Percentiles rank a stretch among this genome's conserved stretches.
Conservation (phyloP, 2,329 filamentous ascomycete genomes). For the Apiospora malaysiana region DNA sequence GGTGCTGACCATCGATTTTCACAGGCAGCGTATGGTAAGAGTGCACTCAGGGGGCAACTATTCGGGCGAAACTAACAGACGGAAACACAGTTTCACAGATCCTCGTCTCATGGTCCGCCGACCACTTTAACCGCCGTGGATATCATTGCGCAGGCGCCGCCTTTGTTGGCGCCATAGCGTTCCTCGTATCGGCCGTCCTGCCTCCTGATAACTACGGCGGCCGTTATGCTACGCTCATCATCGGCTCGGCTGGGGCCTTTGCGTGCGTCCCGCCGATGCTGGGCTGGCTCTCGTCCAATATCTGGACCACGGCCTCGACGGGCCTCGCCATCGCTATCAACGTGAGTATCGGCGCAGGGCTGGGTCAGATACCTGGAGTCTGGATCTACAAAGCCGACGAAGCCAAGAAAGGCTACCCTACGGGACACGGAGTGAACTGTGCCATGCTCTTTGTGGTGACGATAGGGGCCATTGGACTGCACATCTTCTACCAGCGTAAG, state of each 20-base stretch:
- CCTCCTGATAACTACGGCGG: slow-evolving; percentile 61
- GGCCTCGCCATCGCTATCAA: slow-evolving; percentile 74
- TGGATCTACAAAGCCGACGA: slow-evolving; percentile 74
- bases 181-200: slow-evolving; percentile 67
- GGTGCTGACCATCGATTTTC: neutral
- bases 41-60: neutral
- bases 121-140: slow-evolving; percentile 60
- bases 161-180: slow-evolving; percentile 50
- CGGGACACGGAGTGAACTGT: slow-evolving; percentile 72
- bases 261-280: slow-evolving; percentile 71
- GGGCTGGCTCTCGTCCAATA: slow-evolving; percentile 70
- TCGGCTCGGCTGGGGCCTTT: slow-evolving; percentile 69
- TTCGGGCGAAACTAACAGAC: neutral
- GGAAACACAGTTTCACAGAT: slow-evolving; percentile 35
- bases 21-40: slow-evolving; percentile 30
- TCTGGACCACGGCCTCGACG: slow-evolving; percentile 66
- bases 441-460: slow-evolving; percentile 64
- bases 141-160: slow-evolving; percentile 49
- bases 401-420: slow-evolving; percentile 65
- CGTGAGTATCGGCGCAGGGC: slow-evolving; percentile 67
- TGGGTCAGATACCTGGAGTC: slow-evolving; percentile 72
- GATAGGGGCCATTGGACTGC: slow-evolving; percentile 55
- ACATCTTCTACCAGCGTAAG: slow-evolving; percentile 59
- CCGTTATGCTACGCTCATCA: slow-evolving; percentile 72
- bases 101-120: slow-evolving; percentile 62